Evolutionary conservation across 192 early-diverging fungal species (phyloP).

Genomic region (Coemansia umbellata): DNA sequence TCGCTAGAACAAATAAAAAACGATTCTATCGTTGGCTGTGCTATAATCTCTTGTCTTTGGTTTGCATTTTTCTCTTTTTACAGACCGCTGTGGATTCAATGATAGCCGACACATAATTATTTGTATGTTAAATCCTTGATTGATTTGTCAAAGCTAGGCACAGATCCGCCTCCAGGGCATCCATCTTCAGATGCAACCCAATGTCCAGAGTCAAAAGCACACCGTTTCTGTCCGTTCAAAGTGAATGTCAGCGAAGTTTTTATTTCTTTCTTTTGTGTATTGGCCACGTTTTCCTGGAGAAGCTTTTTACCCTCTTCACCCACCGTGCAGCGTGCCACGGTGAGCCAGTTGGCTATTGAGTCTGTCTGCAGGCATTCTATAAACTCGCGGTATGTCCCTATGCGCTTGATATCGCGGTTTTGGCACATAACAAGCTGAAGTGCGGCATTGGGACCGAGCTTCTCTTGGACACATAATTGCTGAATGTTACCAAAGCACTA

Average conservation of each 20-base stretch:
- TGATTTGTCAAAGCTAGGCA: conserved; percentile 24
- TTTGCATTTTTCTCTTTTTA: too few species aligned
- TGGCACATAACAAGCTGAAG: conserved; percentile 43
- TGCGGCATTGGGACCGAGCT: conserved; percentile 20
- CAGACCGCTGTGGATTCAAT: background rate
- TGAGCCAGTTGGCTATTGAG: conserved; percentile 9
- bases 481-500: conserved; percentile 50
- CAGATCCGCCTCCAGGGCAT: conserved; percentile 38
- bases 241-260: conserved; percentile 36
- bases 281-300: conserved; percentile 15
- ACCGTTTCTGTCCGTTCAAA: conserved; percentile 29
- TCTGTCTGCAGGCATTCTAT: conserved; percentile 21
- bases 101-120: background rate
- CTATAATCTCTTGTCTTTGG: background rate
- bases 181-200: conserved; percentile 37
- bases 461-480: conserved; percentile 48
- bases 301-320: conserved; percentile 30
- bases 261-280: conserved; percentile 4
- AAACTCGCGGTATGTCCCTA: conserved; percentile 30
- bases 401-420: conserved; percentile 14
- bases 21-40: background rate
- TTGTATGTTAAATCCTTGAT: conserved; percentile 7
- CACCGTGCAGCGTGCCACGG: conserved; percentile 17
- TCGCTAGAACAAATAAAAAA: background rate
- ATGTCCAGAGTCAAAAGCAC: conserved; percentile 35